A percentile compares a stretch with the other conserved stretches of the same genome.
Evolutionary conservation across 805 yeast genomes (phyloP).

Genomic region (Hemisphaericaspora nanyangensis): DNA sequence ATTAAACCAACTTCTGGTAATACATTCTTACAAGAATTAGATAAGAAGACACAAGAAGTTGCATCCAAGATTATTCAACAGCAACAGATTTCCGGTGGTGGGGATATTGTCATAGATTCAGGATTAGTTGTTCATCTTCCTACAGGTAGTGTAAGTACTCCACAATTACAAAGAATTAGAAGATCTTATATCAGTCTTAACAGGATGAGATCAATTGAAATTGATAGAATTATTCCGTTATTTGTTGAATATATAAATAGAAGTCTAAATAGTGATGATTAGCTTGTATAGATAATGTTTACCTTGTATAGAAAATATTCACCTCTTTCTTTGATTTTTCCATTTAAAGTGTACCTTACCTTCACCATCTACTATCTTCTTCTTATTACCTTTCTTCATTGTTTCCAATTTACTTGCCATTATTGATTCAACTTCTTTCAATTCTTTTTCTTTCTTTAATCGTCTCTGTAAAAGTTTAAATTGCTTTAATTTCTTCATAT

Average conservation of each 20-base stretch:
- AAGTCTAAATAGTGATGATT: conserved; percentile 43
- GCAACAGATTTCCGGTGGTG: conserved; percentile 54
- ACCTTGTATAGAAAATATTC: too few species aligned
- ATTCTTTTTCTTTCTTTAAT: conserved; percentile 64
- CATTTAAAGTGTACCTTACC: conserved; percentile 80
- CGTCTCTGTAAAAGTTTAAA: conserved; percentile 59
- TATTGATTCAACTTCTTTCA: conserved; percentile 62
- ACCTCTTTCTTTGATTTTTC: conserved; percentile 71
- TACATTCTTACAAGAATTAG: conserved; percentile 75
- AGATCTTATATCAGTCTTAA: conserved; percentile 81
- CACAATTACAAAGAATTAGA: conserved; percentile 79
- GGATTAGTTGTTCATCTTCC: conserved; percentile 61
- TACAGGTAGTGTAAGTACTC: conserved; percentile 52
- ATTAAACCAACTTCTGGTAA: conserved; percentile 75
- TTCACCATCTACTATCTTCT: conserved; percentile 60
- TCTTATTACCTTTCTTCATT: conserved; percentile 87
- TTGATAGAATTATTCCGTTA: conserved; percentile 60
- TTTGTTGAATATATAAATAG: conserved; percentile 76
- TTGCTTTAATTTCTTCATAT: conserved; percentile 57
- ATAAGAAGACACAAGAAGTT: conserved; percentile 63
- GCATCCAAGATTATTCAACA: conserved; percentile 59
- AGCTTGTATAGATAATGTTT: conserved; percentile 3
- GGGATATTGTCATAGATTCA: conserved; percentile 43
- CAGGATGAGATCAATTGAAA: conserved; percentile 70
- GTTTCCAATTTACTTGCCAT: conserved; percentile 78